These are phyloP conservation scores for Euclidium syriacum DNA, from an alignment of 345 rosid species.

Conservation along the genomic window DNA sequence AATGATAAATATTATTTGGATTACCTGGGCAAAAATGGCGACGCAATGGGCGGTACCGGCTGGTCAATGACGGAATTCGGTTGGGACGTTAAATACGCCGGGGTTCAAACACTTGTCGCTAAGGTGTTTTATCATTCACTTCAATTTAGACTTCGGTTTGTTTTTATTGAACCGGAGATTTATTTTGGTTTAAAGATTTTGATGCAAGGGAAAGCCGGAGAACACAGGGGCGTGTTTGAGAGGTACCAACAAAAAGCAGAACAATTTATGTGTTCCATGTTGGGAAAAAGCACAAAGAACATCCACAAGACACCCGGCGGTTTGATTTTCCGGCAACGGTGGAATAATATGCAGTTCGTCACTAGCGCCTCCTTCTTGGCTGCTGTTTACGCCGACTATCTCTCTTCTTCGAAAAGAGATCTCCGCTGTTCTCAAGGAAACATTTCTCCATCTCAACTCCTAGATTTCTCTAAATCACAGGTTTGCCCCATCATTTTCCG, in stretches of 20 bases:
- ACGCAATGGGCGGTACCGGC: constrained; percentile 77
- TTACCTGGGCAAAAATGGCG: constrained; percentile 82
- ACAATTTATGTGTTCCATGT: constrained; percentile 73
- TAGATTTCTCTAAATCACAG: constrained; percentile 87
- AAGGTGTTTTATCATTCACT: constrained; percentile 42
- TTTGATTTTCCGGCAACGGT: constrained; percentile 75
- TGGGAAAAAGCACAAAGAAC: constrained; percentile 61
- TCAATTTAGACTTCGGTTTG: background rate
- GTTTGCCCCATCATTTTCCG: constrained; percentile 16
- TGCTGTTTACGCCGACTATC: constrained; percentile 72
- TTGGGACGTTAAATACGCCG: constrained; percentile 93
- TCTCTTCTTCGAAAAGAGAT: constrained; percentile 40
- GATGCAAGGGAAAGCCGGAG: constrained; percentile 79
- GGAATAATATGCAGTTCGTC: constrained; percentile 96
- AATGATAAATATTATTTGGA: constrained; percentile 57
- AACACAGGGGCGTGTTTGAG: constrained; percentile 52
- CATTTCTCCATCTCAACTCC: constrained; percentile 44
- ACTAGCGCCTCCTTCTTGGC: constrained; percentile 72
- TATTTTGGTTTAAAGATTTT: constrained; percentile 41
- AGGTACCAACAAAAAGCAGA: constrained; percentile 79
- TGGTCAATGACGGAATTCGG: constrained; percentile 86
- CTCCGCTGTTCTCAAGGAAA: constrained; percentile 28
- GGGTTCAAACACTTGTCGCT: constrained; percentile 85
- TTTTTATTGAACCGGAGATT: background rate
- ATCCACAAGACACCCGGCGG: constrained; percentile 83